These are phyloP conservation scores for Colletotrichum sp. DNA, from an alignment of 2,329 filamentous ascomycete species.

Conservation along the genomic window DNA sequence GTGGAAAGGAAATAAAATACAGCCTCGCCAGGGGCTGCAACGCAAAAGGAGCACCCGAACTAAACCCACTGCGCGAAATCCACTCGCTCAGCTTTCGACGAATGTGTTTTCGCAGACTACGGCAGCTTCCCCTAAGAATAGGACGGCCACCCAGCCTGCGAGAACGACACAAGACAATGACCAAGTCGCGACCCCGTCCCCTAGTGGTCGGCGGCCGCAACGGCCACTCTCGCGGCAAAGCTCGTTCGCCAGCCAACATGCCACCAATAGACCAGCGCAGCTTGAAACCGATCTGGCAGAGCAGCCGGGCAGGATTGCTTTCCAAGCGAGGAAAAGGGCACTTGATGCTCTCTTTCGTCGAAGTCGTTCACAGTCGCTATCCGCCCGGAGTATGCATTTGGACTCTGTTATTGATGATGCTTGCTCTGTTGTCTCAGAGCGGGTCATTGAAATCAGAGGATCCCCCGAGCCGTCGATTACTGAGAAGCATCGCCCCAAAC, in stretches of 20 bases:
- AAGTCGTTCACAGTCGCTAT: slow-evolving; percentile 11
- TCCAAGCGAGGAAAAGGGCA: slow-evolving; percentile 56
- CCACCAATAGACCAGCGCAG: slow-evolving; percentile 52
- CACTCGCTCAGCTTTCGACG: background rate
- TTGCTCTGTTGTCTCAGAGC: slow-evolving; percentile 4
- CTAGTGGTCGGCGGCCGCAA: background rate
- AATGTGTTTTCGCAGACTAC: background rate
- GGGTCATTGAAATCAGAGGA: background rate
- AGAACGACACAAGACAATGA: background rate
- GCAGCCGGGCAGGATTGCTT: slow-evolving; percentile 39
- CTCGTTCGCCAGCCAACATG: background rate
- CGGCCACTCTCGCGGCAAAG: slow-evolving; percentile 20
- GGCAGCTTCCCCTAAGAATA: background rate
- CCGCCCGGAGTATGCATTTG: slow-evolving; percentile 4
- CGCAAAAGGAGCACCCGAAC: background rate
- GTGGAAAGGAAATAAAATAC: slow-evolving; percentile 61
- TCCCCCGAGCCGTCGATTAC: background rate
- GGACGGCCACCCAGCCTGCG: background rate
- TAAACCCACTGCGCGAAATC: background rate
- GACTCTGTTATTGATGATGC: slow-evolving; percentile 4
- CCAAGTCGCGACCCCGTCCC: background rate
- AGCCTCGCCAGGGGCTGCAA: slow-evolving; percentile 34
- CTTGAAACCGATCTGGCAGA: slow-evolving; percentile 53
- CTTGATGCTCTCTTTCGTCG: slow-evolving; percentile 59
- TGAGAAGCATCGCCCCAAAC: slow-evolving; percentile 8